Conservation (phyloP, 306 rosid genomes). For the Hippophae tibetana region DNA sequence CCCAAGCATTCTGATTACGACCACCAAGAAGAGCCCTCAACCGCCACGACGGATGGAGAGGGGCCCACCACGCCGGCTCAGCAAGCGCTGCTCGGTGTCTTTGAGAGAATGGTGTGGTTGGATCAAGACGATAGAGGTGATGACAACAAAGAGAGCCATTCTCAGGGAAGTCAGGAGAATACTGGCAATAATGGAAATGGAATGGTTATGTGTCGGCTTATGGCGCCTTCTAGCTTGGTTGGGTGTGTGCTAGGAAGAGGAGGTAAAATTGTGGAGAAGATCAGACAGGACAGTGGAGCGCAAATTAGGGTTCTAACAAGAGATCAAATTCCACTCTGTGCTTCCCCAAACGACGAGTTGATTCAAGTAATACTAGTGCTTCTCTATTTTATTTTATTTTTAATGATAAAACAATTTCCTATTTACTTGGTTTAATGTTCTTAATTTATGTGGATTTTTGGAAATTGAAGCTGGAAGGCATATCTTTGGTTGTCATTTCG, state of each 20-base stretch:
- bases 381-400: background rate
- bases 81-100: constrained; percentile 51
- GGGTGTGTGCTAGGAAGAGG: constrained; percentile 62
- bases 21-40: constrained; percentile 2
- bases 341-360: constrained; percentile 51
- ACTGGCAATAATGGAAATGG: constrained; percentile 17
- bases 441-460: background rate
- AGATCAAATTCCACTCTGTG: constrained; percentile 47
- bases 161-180: constrained; percentile 1
- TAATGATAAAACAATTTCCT: too few relatives aligned
- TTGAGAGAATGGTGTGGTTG: constrained; percentile 33
- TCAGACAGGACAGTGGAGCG: constrained; percentile 68
- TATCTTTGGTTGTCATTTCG: too few relatives aligned
- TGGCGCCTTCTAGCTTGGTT: constrained; percentile 56
- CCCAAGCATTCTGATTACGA: constrained; percentile 1
- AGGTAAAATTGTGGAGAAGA: constrained; percentile 57
- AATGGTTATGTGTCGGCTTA: constrained; percentile 37
- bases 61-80: constrained; percentile 39
- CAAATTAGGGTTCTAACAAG: constrained; percentile 53
- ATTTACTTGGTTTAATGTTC: background rate
- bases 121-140: constrained; percentile 15
- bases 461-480: too few relatives aligned
- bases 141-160: too few relatives aligned
- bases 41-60: constrained; percentile 15
- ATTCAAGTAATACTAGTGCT: constrained; percentile 38